Conservation (phyloP, 331 rosid species). For the Ulmus americana region DNA sequence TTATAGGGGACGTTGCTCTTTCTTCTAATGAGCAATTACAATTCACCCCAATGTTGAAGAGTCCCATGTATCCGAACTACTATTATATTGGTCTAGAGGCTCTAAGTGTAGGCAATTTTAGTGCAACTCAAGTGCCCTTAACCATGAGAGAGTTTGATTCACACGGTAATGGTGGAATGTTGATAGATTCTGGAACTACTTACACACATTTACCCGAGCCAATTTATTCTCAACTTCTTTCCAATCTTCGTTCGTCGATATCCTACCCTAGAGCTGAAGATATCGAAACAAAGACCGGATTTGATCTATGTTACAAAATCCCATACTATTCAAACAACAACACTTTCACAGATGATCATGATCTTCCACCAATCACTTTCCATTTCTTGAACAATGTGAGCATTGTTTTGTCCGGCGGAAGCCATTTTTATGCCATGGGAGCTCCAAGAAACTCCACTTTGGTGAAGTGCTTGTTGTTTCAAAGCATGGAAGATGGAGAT, state of each 20-base stretch:
- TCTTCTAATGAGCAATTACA: conserved; percentile 33
- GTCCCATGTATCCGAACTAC: conserved; percentile 36
- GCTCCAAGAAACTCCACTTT: conserved; percentile 41
- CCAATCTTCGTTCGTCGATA: conserved; percentile 27
- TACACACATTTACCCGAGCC: conserved; percentile 52
- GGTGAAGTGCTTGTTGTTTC: conserved; percentile 44
- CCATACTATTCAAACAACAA: conserved; percentile 14
- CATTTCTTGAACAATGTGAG: conserved; percentile 41
- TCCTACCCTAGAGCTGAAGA: conserved; percentile 40
- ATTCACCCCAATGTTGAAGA: conserved; percentile 50
- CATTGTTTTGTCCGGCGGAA: conserved; percentile 36
- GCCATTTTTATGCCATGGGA: conserved; percentile 46
- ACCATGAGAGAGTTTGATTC: conserved; percentile 42
- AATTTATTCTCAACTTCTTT: conserved; percentile 39
- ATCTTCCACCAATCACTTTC: conserved; percentile 39
- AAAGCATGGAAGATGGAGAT: conserved; percentile 34
- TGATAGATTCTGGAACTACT: conserved; percentile 53
- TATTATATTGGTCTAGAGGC: conserved; percentile 47
- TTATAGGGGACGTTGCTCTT: conserved; percentile 36
- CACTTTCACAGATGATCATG: neutral
- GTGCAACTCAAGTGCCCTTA: conserved; percentile 20
- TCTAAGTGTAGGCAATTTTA: conserved; percentile 27
- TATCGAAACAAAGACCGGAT: conserved; percentile 31
- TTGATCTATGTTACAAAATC: conserved; percentile 45
- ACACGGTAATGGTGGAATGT: conserved; percentile 47